phyloP scores from a whole-genome alignment of 1,139 yeast genomes.

The Candida gigantensis region DNA sequence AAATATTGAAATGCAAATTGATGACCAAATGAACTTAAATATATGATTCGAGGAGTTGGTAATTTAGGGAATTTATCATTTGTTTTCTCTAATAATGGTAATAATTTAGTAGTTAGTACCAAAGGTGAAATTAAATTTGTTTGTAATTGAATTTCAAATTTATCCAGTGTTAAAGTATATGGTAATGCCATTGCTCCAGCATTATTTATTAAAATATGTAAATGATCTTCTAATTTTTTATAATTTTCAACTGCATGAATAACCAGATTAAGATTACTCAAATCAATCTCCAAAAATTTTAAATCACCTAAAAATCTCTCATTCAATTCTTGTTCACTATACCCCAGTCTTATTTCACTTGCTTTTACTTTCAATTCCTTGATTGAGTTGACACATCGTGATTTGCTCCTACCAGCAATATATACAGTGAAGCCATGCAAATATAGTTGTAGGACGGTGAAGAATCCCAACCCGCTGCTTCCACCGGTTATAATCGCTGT shows the following conservation, averaged over 20 bases:
- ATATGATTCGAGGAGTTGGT: conserved; percentile 57
- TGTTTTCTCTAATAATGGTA: conserved; percentile 54
- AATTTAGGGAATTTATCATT: conserved; percentile 24
- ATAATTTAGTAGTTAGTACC: conserved; percentile 60
- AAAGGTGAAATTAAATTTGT: conserved; percentile 80
- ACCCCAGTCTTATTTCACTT: conserved; percentile 22
- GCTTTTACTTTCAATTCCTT: conserved; percentile 59
- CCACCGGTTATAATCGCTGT: conserved; percentile 81
- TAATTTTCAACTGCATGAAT: conserved; percentile 55
- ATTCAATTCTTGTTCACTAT: conserved; percentile 18
- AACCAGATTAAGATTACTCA: conserved; percentile 59
- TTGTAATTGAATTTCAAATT: conserved; percentile 78
- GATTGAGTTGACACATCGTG: conserved; percentile 58
- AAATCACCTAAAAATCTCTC: conserved; percentile 55
- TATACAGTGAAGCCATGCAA: conserved; percentile 78
- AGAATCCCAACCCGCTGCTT: conserved; percentile 79
- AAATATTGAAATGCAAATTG: conserved; percentile 54
- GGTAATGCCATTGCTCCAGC: conserved; percentile 87
- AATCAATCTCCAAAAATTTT: conserved; percentile 60
- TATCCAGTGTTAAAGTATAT: conserved; percentile 61
- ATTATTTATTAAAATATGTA: conserved; percentile 71
- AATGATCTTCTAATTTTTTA: conserved; percentile 45
- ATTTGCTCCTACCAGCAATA: conserved; percentile 65
- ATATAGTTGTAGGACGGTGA: conserved; percentile 70
- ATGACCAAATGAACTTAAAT: conserved; percentile 73